phyloP scores from a whole-genome alignment of 1,139 yeast genomes.

The Yamadazyma sp. region DNA sequence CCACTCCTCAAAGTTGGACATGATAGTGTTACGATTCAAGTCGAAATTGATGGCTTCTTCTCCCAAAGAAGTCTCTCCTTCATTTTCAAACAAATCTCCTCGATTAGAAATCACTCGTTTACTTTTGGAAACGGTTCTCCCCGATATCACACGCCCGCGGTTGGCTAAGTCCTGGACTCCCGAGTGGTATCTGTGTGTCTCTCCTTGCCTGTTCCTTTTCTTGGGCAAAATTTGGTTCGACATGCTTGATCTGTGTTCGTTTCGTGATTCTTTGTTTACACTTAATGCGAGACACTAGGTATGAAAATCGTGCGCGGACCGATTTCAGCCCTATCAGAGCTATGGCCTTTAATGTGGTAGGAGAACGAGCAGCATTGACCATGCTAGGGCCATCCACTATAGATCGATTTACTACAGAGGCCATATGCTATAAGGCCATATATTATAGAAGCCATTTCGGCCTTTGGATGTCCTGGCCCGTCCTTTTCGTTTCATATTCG shows the following conservation, averaged over 20 bases:
- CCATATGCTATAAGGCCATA: too few relatives aligned
- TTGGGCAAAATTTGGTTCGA: constrained; percentile 23
- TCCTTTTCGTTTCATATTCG: too few relatives aligned
- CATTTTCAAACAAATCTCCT: constrained; percentile 23
- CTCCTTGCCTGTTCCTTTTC: constrained; percentile 19
- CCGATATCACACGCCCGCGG: constrained; percentile 28
- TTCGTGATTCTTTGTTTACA: constrained; percentile 1
- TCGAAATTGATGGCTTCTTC: constrained; percentile 47
- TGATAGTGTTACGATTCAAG: constrained; percentile 45
- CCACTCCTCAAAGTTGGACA: constrained; percentile 82
- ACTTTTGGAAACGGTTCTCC: constrained; percentile 18
- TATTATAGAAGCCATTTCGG: neutral
- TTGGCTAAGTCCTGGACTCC: constrained; percentile 21
- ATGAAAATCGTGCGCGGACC: too few relatives aligned
- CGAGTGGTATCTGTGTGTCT: constrained; percentile 14
- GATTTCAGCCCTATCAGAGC: too few relatives aligned
- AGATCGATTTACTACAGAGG: too few relatives aligned
- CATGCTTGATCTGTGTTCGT: neutral
- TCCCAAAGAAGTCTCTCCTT: constrained; percentile 28
- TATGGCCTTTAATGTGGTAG: too few relatives aligned
- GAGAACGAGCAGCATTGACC: too few relatives aligned
- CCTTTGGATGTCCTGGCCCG: neutral
- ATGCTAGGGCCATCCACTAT: too few relatives aligned
- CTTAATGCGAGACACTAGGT: neutral
- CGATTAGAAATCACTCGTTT: constrained; percentile 22